Evolutionary conservation across 768 basidiomycete species (phyloP), one percentile per base, ranked within the genome.

Genomic region (Suillus plorans): DNA sequence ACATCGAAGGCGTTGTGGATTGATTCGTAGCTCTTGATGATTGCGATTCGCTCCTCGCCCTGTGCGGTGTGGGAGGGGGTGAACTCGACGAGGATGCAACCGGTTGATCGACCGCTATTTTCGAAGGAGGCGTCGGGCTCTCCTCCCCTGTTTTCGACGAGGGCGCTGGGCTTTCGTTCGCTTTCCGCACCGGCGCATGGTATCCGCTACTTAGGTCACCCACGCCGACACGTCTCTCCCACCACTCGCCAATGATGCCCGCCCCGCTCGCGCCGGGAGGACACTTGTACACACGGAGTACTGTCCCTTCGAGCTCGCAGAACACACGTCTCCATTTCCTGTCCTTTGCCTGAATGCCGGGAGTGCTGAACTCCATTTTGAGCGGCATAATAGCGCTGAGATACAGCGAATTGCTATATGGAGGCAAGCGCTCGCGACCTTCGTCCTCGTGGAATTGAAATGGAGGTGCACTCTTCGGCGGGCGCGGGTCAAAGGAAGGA

Each of bases 301-400:
- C 81, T n/a, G 97, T 98, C 55, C 97, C 97, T 71, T 97, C 94
- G 34, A 99, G 78, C 70, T 96, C 91, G 72, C 94, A 92, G 68
- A 95, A 82, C 60, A 91, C 87, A 59, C 92, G 82, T 65, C 92
- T 85, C 97, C 97, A 99, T 72, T 94, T 93, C 55, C 97, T 82
- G 73, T 99, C 96, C 73, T 83, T 86, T 8, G 96, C 89, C 75
- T 97, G 93, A 3, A 93, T 81, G 8, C 95, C 95, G 0, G 95
- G 94, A 13, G 83, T 77, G 5, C 78, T 80, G 73, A 99, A 99
- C 80, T 99, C 97, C 88, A 95, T 86, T 82, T 99, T 99, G 56
- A 92, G 86, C 1, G 91, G 90, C 80, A 99, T 85, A 62, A 89
- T 82, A 4, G 89, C 93, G 42, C 86, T 84, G 70, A 98, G 86